Evolutionary conservation across 306 rosid genomes (phyloP).

Genomic region (Hippophae tibetana): DNA sequence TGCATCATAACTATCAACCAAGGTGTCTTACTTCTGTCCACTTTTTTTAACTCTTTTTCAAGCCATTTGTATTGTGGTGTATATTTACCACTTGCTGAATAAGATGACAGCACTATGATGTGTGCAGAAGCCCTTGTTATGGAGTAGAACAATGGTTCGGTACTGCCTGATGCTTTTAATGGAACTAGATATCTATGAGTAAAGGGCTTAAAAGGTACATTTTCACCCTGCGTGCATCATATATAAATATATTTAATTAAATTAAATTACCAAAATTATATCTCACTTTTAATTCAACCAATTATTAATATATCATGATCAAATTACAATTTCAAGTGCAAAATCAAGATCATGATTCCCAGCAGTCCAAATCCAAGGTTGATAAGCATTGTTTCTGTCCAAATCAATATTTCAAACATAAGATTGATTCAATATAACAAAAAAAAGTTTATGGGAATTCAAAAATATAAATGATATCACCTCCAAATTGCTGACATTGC

Average conservation of each 20-base stretch:
- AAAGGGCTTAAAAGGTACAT: conserved; percentile 56
- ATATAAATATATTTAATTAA: no score
- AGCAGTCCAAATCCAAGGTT: conserved; percentile 91
- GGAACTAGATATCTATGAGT: conserved; percentile 41
- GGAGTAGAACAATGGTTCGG: conserved; percentile 42
- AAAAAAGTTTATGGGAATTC: no score
- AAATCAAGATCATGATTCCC: conserved; percentile 84
- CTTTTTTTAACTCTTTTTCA: conserved; percentile 34
- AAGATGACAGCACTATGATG: conserved; percentile 62
- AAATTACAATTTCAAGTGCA: conserved; percentile 53
- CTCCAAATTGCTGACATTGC: conserved; percentile 33
- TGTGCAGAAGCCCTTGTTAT: conserved; percentile 72
- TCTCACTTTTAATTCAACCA: no score
- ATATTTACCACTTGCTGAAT: conserved; percentile 64
- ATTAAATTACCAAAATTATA: no score
- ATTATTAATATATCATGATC: no score
- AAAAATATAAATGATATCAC: conserved; percentile 4
- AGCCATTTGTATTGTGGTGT: conserved; percentile 51
- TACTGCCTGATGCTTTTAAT: conserved; percentile 24
- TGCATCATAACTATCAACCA: conserved; percentile 54
- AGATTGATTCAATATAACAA: no score
- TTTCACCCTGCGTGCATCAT: conserved; percentile 73
- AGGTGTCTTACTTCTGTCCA: conserved; percentile 42
- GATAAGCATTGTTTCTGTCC: conserved; percentile 80
- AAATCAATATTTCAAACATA: conserved; percentile 9